Evolutionary conservation across 2,329 filamentous ascomycete genomes (phyloP), one percentile per base, ranked within the genome.

Genomic region (Aspergillus sp.): DNA sequence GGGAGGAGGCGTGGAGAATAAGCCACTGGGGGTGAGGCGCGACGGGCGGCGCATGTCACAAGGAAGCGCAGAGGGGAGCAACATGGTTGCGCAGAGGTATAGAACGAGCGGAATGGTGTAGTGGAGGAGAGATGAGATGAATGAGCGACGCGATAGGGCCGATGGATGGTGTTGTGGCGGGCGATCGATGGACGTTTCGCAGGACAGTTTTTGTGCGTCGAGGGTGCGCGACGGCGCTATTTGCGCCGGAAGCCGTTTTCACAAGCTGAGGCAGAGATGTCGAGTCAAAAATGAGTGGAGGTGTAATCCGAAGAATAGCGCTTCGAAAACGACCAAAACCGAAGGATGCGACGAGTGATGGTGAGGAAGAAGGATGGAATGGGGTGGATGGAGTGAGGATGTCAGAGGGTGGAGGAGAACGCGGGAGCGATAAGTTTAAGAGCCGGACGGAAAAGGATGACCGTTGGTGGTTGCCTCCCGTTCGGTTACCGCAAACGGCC

Each of bases 61-160:
- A 51, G 73, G 63, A 46, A 77, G 63, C 30, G 75, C 75, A 8
- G 75, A 77, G 52, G 74, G 75, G 52, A 77, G 73, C 45, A 77
- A 60, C 75, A 77, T 74, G 33, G 36, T 67, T 59, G 57, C 50
- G 55, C 46, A 32, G 26, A 26, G 26, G 36, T 30, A 32, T 30
- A 13, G 24, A 42, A 14, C 11, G 26, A 43, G 45, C 11, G 6
- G 45, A 24, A 45, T n/a, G 20, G 40, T 40, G 13, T 30, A 45
- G 30, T 45, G 22, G 11, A 36, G 32, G 32, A 30, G 32, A 24
- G 42, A 33, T 43, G 36, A 24, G 19, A 44, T 24, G 38, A 45
- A 30, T 26, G 52, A 55, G 47, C 19, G 56, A 53, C 49, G 43
- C 52, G 32, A 49, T 51, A 43, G 38, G 40, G 44, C 30, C 35